Percentiles rank a stretch among this genome's conserved stretches.
Evolutionary conservation across 257 asterid genomes (phyloP).

Genomic region (Jacaranda copaia): DNA sequence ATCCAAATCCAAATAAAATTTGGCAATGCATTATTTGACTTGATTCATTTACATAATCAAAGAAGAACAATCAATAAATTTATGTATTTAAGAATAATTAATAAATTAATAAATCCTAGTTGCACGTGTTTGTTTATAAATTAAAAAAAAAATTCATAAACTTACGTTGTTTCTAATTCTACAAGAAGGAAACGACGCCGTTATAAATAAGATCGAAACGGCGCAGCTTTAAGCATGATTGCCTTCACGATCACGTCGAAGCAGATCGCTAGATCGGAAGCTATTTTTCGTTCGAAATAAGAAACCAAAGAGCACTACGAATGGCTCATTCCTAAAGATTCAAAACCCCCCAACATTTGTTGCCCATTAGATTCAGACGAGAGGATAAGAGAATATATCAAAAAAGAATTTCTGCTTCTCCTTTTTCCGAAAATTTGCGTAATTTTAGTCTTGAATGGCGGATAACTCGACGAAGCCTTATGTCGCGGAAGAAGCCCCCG

Average conservation of each 20-base stretch:
- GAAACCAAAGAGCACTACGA: neutral
- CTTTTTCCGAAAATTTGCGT: constrained; percentile 1
- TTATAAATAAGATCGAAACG: neutral
- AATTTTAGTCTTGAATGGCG: constrained; percentile 31
- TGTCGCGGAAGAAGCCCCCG: constrained; percentile 12
- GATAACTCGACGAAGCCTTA: constrained; percentile 21
- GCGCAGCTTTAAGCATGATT: neutral
- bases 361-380: neutral
- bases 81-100: no score
- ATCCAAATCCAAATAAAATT: no score
- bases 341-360: neutral
- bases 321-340: neutral
- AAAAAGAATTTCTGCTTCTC: neutral
- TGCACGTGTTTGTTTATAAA: no score
- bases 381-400: neutral
- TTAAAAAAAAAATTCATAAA: no score
- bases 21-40: no score
- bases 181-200: neutral
- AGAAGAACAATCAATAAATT: no score
- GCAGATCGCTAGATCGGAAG: constrained; percentile 25
- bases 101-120: no score
- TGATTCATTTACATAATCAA: no score
- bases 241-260: constrained; percentile 22
- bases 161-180: neutral
- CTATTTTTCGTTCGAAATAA: neutral